Evolutionary conservation across 192 early-diverging fungal genomes (phyloP), one percentile per base, ranked within the genome.

Genomic region (Linnemannia schmuckeri): DNA sequence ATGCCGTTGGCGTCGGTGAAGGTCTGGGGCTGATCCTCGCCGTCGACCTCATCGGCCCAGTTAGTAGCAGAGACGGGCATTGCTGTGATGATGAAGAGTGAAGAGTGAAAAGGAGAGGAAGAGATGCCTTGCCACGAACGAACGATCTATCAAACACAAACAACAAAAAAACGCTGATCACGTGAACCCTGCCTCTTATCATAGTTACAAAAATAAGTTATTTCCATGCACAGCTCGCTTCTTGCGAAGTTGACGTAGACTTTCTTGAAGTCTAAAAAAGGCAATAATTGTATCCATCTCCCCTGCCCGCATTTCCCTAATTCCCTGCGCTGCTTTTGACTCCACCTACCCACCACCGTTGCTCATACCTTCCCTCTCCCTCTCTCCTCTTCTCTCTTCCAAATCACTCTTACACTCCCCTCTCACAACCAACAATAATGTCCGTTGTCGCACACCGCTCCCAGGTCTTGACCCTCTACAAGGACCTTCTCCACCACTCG

Each of bases 1-100:
- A 97, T 95, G 35, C 95, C 97, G 78, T 97, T 95, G 74, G 93
- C 93, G 54, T 94, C 94, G 79, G 93, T 91, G 81, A 90, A 91
- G 75, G 90, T 89, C 74, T 90, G 85, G 68, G 85, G 79, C 41
- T 73, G 75, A 63, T 87, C 85, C 30, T 87, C 85, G 63, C 85
- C 85, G 72, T 87, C 85, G 79, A 87, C 85, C 80, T 87, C 85
- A 54, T 87, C 85, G 79, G 85, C 85, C 85, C 85, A 87, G 85
- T 87, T 87, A 20, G 85, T 87, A 61, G 85, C 79, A 86, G 82
- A 74, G 61, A 78, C 82, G 57, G 85, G 79, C 85, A 87, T 87
- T 75, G 76, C 33, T 49, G 27, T 77, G 81, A 54, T 66, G 77
- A 75, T 66, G 66, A 54, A 73, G 55, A 75, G 74, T 68, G 71